Conservation (phyloP, 352 stramenopile genomes). For the Phytopythium aichiense region DNA sequence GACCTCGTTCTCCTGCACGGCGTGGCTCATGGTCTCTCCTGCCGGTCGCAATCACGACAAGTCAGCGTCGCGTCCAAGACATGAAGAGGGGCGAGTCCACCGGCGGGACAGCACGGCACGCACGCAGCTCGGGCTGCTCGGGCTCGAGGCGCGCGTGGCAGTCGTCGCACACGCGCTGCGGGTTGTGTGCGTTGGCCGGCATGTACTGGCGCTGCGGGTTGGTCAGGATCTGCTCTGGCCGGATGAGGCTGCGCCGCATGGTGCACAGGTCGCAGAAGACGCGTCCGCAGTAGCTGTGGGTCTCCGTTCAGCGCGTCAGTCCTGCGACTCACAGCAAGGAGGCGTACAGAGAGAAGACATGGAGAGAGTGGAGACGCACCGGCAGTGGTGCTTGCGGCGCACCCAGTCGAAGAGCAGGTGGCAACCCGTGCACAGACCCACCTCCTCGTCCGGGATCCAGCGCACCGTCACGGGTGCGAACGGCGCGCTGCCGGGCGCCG, state of each 20-base stretch:
- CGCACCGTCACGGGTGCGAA: conserved; percentile 60
- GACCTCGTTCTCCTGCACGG: conserved; percentile 71
- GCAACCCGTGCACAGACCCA: conserved; percentile 72
- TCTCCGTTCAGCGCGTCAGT: too few species aligned
- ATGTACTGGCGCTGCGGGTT: conserved; percentile 72
- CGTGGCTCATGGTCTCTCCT: conserved; percentile 76
- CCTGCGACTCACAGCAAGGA: neutral
- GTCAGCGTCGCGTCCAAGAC: too few species aligned
- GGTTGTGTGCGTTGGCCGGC: conserved; percentile 75
- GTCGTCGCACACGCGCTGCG: conserved; percentile 78
- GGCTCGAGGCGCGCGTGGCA: conserved; percentile 57
- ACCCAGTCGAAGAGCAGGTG: conserved; percentile 87
- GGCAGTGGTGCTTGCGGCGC: conserved; percentile 88
- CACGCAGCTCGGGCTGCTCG: conserved; percentile 67
- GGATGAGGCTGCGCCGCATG: conserved; percentile 63
- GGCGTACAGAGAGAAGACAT: neutral
- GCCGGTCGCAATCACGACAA: neutral
- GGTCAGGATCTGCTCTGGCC: conserved; percentile 65
- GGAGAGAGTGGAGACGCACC: conserved; percentile 19
- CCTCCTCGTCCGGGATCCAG: conserved; percentile 80
- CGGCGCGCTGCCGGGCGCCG: conserved; percentile 1
- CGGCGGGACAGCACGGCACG: conserved; percentile 4
- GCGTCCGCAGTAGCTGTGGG: conserved; percentile 53
- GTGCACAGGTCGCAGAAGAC: conserved; percentile 82
- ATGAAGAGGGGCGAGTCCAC: neutral